These are phyloP conservation scores for Mycena amicta DNA, from an alignment of 768 basidiomycete species.

Conservation along the genomic window DNA sequence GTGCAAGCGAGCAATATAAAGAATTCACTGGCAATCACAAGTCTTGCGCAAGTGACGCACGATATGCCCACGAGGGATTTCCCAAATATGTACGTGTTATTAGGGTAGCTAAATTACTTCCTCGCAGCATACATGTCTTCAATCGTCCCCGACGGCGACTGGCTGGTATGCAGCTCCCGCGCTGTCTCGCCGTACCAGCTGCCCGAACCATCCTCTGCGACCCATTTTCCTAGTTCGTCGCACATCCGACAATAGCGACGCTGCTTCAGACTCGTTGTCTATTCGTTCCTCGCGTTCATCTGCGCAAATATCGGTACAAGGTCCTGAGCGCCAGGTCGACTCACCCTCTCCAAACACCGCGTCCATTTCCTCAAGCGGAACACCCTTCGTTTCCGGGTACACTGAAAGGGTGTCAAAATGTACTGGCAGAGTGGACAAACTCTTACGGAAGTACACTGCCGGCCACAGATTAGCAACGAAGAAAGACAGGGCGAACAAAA, in stretches of 20 bases:
- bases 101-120: background rate
- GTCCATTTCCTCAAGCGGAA: constrained; percentile 91
- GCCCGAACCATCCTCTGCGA: constrained; percentile 50
- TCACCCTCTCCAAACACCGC: constrained; percentile 87
- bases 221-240: constrained; percentile 36
- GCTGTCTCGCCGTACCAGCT: too few relatives aligned
- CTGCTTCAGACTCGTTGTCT: constrained; percentile 65
- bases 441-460: constrained; percentile 76
- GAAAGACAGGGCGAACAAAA: background rate
- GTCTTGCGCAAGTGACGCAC: too few relatives aligned
- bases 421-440: background rate
- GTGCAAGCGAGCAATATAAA: background rate
- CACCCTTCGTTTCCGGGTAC: constrained; percentile 85
- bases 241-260: constrained; percentile 51
- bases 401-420: constrained; percentile 43
- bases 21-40: background rate
- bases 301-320: constrained; percentile 13
- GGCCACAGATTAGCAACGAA: constrained; percentile 11
- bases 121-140: constrained; percentile 8
- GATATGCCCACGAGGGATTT: too few relatives aligned
- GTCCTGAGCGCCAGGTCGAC: constrained; percentile 13
- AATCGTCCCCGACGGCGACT: constrained; percentile 43
- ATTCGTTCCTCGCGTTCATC: constrained; percentile 56
- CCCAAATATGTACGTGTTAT: background rate
- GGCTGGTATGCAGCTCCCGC: constrained; percentile 47